These are phyloP conservation scores for Neurospora sp. DNA, from an alignment of 495 filamentous ascomycete species.

Conservation along the genomic window DNA sequence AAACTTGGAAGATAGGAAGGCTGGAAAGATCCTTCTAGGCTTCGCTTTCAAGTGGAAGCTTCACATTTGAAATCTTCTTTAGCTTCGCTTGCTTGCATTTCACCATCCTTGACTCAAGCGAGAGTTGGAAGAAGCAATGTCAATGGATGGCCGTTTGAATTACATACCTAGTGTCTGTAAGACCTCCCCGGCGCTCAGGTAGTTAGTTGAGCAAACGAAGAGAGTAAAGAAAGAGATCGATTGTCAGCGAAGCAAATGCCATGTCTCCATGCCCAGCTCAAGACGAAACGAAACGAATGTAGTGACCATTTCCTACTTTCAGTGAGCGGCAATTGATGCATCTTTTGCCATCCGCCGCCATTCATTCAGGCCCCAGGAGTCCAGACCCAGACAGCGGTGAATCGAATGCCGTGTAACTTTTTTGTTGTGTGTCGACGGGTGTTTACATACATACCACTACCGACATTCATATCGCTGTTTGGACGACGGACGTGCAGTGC, in stretches of 20 bases:
- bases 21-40: too few relatives aligned
- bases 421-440: neutral
- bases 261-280: neutral
- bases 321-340: neutral
- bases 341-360: neutral
- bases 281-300: neutral
- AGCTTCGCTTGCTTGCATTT: neutral
- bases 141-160: neutral
- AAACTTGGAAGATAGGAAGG: too few relatives aligned
- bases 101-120: neutral
- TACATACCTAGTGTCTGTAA: neutral
- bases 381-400: neutral
- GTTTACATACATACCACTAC: neutral
- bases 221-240: neutral
- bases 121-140: neutral
- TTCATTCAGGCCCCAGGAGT: neutral
- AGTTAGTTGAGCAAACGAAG: neutral
- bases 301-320: neutral
- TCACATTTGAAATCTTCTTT: too few relatives aligned
- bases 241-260: neutral
- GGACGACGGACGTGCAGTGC: neutral
- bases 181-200: neutral
- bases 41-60: too few relatives aligned
- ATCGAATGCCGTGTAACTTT: neutral
- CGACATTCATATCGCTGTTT: neutral